These are phyloP conservation scores for Fusarium verrucosum DNA, from an alignment of 2,329 filamentous ascomycete species.

Conservation along the genomic window DNA sequence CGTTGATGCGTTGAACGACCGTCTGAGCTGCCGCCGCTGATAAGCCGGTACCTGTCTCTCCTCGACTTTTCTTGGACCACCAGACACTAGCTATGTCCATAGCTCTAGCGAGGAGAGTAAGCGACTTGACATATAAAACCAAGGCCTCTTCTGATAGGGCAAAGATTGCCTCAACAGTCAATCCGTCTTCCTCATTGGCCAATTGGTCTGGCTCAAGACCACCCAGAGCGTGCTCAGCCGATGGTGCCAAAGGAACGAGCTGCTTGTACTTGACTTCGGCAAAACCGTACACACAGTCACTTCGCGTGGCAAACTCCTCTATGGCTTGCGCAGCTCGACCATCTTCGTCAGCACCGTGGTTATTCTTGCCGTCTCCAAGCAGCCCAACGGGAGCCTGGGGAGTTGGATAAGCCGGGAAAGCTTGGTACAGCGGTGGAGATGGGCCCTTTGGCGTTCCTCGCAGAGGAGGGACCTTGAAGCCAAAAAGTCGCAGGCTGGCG, in stretches of 20 bases:
- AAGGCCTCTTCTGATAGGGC: conserved; percentile 92
- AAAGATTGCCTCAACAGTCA: conserved; percentile 87
- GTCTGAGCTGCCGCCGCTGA: conserved; percentile 58
- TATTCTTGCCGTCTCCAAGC: conserved; percentile 69
- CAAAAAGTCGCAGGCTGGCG: conserved; percentile 80
- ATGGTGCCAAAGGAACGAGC: conserved; percentile 87
- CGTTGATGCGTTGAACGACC: conserved; percentile 79
- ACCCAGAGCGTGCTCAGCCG: conserved; percentile 74
- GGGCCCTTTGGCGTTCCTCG: conserved; percentile 67
- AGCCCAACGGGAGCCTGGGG: conserved; percentile 69
- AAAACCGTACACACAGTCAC: conserved; percentile 96
- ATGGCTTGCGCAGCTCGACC: conserved; percentile 79
- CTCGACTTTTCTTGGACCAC: conserved; percentile 84
- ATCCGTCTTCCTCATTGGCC: conserved; percentile 71
- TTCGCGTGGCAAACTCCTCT: conserved; percentile 90
- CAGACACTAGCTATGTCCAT: conserved; percentile 95
- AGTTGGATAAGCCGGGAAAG: conserved; percentile 86
- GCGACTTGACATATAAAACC: conserved; percentile 93
- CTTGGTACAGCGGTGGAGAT: conserved; percentile 80
- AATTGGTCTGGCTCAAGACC: conserved; percentile 66
- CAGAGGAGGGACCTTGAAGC: conserved; percentile 74
- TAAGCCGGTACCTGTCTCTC: conserved; percentile 59
- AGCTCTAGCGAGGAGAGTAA: conserved; percentile 88
- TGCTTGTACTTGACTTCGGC: conserved; percentile 99
- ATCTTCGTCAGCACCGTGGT: conserved; percentile 77